A percentile compares a stretch with the other conserved stretches of the same genome.
These are phyloP conservation scores for Coprinellus aureogranulatus DNA, from an alignment of 768 basidiomycete species.

Conservation along the genomic window DNA sequence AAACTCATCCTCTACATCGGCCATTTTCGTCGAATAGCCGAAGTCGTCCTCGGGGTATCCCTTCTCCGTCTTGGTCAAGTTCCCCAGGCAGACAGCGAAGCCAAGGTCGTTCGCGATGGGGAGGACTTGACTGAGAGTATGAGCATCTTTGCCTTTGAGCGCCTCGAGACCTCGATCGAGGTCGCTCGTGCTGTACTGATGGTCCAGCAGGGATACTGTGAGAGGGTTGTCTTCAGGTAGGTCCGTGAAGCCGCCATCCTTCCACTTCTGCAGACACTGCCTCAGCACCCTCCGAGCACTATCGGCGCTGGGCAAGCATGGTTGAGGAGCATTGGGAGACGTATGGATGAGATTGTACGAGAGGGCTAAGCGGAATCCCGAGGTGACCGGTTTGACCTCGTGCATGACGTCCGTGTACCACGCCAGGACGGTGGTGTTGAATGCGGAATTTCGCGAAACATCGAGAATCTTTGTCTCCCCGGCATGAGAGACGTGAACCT, in stretches of 20 bases:
- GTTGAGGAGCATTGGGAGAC: neutral
- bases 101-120: slow-evolving; percentile 30
- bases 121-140: slow-evolving; percentile 28
- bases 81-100: slow-evolving; percentile 35
- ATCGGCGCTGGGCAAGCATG: neutral
- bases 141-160: slow-evolving; percentile 39
- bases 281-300: too few species aligned
- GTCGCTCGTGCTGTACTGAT: slow-evolving; percentile 20
- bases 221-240: neutral
- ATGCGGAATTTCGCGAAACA: slow-evolving; percentile 15
- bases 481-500: slow-evolving; percentile 31
- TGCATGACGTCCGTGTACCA: slow-evolving; percentile 43
- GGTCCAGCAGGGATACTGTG: neutral
- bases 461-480: slow-evolving; percentile 23
- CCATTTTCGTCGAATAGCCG: neutral
- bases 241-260: neutral
- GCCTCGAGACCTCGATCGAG: slow-evolving; percentile 19
- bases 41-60: slow-evolving; percentile 15
- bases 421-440: slow-evolving; percentile 29
- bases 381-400: slow-evolving; percentile 36
- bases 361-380: slow-evolving; percentile 39
- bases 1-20: slow-evolving; percentile 18
- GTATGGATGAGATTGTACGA: slow-evolving; percentile 39
- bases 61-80: slow-evolving; percentile 25
- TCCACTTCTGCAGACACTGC: neutral